Conservation (phyloP, 1,284 basidiomycete species). For the Rhodotorula mucilaginosa region DNA sequence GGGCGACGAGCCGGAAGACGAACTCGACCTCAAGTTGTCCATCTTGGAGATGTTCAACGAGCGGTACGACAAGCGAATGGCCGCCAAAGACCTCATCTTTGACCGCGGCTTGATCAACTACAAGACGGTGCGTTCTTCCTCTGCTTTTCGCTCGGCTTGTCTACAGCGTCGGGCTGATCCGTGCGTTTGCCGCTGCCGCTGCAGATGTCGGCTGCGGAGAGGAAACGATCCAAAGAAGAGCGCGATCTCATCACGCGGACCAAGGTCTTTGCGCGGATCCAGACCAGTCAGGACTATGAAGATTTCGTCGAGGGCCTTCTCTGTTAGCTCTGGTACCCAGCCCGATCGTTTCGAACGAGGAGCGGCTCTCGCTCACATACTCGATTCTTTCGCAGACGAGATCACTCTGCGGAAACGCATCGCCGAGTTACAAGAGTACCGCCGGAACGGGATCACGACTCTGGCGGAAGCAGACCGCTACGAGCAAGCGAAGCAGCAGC, state of each 20-base stretch:
- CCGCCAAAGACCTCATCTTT: constrained; percentile 87
- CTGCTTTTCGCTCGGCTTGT: background rate
- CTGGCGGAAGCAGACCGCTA: constrained; percentile 85
- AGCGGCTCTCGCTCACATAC: background rate
- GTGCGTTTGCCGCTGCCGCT: background rate
- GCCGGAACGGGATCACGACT: constrained; percentile 75
- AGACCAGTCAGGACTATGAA: constrained; percentile 90
- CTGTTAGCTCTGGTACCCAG: constrained; percentile 54
- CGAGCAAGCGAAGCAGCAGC: constrained; percentile 67
- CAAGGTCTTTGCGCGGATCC: constrained; percentile 86
- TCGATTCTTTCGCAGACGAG: constrained; percentile 61
- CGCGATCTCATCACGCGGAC: constrained; percentile 84
- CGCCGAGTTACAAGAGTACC: constrained; percentile 81
- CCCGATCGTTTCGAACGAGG: too few species aligned
- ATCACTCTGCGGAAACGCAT: constrained; percentile 78
- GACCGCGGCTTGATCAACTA: constrained; percentile 89
- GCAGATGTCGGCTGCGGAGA: constrained; percentile 84
- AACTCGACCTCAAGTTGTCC: constrained; percentile 85
- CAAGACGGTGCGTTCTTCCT: constrained; percentile 66
- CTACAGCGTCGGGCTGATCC: background rate
- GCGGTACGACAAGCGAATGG: constrained; percentile 80
- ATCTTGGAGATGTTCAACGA: constrained; percentile 90
- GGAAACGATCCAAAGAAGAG: constrained; percentile 87
- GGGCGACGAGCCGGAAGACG: constrained; percentile 71
- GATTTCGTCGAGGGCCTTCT: constrained; percentile 82